Conservation (phyloP, 441 rosid species). For the Heliophila coronopifolia region DNA sequence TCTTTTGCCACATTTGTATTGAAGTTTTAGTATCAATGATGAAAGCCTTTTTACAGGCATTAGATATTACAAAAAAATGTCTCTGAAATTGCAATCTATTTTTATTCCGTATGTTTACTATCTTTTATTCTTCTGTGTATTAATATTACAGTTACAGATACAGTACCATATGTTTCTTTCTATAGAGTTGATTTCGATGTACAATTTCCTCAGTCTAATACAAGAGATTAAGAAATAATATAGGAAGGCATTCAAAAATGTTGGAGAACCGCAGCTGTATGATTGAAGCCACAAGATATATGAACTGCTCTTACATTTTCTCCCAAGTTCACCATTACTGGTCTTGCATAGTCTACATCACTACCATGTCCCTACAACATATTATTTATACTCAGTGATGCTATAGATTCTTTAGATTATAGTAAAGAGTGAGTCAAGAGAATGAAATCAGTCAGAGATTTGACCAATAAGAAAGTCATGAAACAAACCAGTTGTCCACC, state of each 20-base stretch:
- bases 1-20: constrained; percentile 4
- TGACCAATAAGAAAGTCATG: constrained; percentile 10
- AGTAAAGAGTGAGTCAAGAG: background rate
- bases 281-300: constrained; percentile 87
- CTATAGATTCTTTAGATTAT: background rate
- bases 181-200: constrained; percentile 6
- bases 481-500: constrained; percentile 86
- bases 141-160: too few relatives aligned
- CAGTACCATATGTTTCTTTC: background rate
- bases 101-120: background rate
- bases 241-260: constrained; percentile 22
- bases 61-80: too few relatives aligned
- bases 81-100: background rate
- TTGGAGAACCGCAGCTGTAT: constrained; percentile 73
- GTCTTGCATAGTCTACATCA: constrained; percentile 64
- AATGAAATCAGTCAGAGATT: background rate
- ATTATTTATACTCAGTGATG: background rate
- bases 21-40: background rate
- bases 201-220: constrained; percentile 1
- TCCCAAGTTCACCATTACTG: constrained; percentile 45
- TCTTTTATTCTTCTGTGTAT: constrained; percentile 3
- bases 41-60: background rate
- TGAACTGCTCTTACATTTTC: constrained; percentile 55
- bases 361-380: constrained; percentile 74
- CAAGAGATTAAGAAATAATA: background rate